phyloP scores from a whole-genome alignment of 768 basidiomycete genomes.

The Lyophyllum decastes region DNA sequence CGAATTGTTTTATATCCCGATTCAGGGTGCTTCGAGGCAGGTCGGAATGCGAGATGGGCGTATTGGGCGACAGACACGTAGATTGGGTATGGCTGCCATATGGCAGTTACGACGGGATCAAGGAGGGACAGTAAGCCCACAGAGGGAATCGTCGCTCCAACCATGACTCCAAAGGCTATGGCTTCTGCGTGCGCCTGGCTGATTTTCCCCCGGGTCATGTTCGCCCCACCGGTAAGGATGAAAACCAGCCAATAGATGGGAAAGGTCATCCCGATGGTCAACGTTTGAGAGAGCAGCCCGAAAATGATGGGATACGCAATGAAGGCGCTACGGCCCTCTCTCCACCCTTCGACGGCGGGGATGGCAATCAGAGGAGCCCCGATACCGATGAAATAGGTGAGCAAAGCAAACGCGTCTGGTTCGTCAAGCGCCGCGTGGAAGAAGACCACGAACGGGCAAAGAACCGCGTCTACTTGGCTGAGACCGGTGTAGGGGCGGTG shows the following conservation, averaged over 20 bases:
- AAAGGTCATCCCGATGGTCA: slow-evolving; percentile 42
- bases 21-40: slow-evolving; percentile 27
- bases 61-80: slow-evolving; percentile 41
- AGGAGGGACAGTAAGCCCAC: slow-evolving; percentile 41
- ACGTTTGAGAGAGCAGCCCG: slow-evolving; percentile 40
- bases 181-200: slow-evolving; percentile 52
- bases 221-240: slow-evolving; percentile 38
- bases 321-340: slow-evolving; percentile 32
- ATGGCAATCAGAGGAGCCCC: slow-evolving; percentile 38
- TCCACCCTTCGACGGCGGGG: slow-evolving; percentile 40
- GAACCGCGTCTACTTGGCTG: slow-evolving; percentile 30
- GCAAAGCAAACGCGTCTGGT: slow-evolving; percentile 27
- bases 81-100: slow-evolving; percentile 59
- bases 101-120: slow-evolving; percentile 45
- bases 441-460: slow-evolving; percentile 49
- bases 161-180: slow-evolving; percentile 46
- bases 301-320: slow-evolving; percentile 44
- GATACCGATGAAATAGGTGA: slow-evolving; percentile 39
- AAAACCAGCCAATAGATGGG: slow-evolving; percentile 52
- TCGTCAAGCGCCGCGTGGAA: slow-evolving; percentile 45
- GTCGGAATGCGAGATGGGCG: slow-evolving; percentile 40
- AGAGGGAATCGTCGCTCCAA: slow-evolving; percentile 49
- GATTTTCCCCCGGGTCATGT: slow-evolving; percentile 26
- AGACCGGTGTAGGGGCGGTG: slow-evolving; percentile 41
- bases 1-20: slow-evolving; percentile 40